Evolutionary conservation across 345 rosid genomes (phyloP).

Genomic region (Camelina laxa): DNA sequence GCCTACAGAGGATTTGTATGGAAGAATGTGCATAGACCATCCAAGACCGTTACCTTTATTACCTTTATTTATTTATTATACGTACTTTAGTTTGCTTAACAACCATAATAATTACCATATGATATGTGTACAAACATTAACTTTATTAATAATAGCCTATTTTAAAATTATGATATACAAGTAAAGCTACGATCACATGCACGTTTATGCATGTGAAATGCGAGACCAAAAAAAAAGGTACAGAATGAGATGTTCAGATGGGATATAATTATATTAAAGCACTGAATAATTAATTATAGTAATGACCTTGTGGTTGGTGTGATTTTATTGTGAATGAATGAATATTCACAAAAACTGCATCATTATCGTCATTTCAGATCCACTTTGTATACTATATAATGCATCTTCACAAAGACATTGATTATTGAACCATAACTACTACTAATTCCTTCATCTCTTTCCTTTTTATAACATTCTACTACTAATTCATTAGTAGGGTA

Average conservation of each 20-base stretch:
- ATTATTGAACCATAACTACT: background rate
- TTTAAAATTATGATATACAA: conserved; percentile 3
- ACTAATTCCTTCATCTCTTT: too few relatives aligned
- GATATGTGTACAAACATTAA: conserved; percentile 44
- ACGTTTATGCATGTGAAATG: conserved; percentile 47
- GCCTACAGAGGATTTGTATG: conserved; percentile 34
- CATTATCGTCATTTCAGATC: conserved; percentile 18
- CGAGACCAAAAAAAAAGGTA: conserved; percentile 11
- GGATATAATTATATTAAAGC: background rate
- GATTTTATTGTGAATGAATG: conserved; percentile 4
- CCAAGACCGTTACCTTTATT: conserved; percentile 42
- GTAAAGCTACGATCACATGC: conserved; percentile 49
- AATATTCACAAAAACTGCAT: conserved; percentile 33
- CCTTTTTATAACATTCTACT: too few relatives aligned
- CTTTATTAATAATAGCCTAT: conserved; percentile 18
- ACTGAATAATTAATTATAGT: conserved; percentile 7
- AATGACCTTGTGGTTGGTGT: conserved; percentile 18
- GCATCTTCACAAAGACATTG: conserved; percentile 21
- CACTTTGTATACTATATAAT: background rate
- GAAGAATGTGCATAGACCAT: conserved; percentile 48
- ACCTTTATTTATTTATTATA: conserved; percentile 31
- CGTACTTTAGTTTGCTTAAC: conserved; percentile 45
- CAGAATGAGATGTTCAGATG: conserved; percentile 12
- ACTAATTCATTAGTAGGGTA: background rate
- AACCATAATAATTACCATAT: conserved; percentile 45